These are phyloP conservation scores for Daldinia loculata DNA, from an alignment of 495 filamentous ascomycete species.

Conservation along the genomic window DNA sequence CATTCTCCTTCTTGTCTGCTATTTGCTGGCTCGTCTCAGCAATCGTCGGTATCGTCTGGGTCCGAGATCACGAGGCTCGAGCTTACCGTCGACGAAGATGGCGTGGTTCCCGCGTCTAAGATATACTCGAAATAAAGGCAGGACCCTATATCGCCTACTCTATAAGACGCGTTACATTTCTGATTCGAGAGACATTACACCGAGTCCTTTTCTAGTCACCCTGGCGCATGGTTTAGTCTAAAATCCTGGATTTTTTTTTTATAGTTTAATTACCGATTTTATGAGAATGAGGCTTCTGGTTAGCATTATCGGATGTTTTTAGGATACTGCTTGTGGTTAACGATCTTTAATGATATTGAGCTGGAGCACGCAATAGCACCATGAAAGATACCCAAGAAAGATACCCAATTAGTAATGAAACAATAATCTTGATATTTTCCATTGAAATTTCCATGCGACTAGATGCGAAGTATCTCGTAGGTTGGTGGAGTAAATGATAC, in stretches of 20 bases:
- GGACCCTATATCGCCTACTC: background rate
- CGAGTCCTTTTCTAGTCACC: background rate
- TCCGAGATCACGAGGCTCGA: slow-evolving; percentile 46
- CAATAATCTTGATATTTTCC: background rate
- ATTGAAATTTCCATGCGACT: background rate
- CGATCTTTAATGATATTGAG: background rate
- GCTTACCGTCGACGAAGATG: slow-evolving; percentile 51
- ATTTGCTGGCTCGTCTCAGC: slow-evolving; percentile 71
- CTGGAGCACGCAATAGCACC: background rate
- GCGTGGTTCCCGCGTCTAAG: slow-evolving; percentile 54
- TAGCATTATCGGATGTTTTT: background rate
- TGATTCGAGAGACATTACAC: background rate
- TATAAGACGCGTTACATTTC: background rate
- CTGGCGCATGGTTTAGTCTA: background rate
- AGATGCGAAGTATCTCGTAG: too few species aligned
- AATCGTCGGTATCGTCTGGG: slow-evolving; percentile 60
- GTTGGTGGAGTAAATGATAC: background rate
- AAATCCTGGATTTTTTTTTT: too few species aligned
- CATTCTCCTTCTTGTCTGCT: slow-evolving; percentile 73
- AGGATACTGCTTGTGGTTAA: background rate
- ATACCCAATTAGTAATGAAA: slow-evolving; percentile 17
- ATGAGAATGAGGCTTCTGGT: background rate
- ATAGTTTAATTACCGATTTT: background rate
- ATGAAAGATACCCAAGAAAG: slow-evolving; percentile 20
- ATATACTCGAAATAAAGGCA: background rate